phyloP scores from a whole-genome alignment of 179 eudicot species.

The Monotropa hypopitys region DNA sequence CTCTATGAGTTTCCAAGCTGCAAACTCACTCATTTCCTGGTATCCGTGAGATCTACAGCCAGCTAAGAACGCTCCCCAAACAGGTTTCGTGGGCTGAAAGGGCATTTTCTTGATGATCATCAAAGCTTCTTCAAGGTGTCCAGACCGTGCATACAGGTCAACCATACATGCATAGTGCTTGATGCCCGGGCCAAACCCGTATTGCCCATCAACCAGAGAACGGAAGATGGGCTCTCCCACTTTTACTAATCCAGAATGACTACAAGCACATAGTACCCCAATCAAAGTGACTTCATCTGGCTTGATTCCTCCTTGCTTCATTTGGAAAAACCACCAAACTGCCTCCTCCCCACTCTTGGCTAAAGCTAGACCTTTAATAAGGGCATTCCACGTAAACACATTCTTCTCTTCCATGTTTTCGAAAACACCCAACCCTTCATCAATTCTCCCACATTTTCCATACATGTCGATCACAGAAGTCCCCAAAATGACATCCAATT shows the following conservation, averaged over 20 bases:
- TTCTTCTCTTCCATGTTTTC: conserved; percentile 27
- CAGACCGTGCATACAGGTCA: conserved; percentile 35
- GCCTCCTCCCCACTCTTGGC: conserved; percentile 29
- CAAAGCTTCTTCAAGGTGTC: conserved; percentile 30
- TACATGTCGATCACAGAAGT: conserved; percentile 44
- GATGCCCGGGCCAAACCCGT: conserved; percentile 22
- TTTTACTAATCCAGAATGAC: conserved; percentile 27
- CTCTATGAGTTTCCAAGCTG: conserved; percentile 35
- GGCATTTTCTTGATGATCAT: conserved; percentile 22
- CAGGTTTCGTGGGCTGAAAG: conserved; percentile 23
- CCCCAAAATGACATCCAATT: conserved; percentile 29
- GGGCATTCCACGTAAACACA: conserved; percentile 34
- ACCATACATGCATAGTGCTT: conserved; percentile 38
- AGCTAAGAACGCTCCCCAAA: conserved; percentile 35
- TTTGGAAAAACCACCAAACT: conserved; percentile 23
- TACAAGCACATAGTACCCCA: conserved; percentile 37
- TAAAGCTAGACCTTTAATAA: conserved; percentile 29
- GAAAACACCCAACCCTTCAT: conserved; percentile 26
- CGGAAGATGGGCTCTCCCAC: conserved; percentile 23
- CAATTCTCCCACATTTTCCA: conserved; percentile 33
- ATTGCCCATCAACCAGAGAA: conserved; percentile 20
- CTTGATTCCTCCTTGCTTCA: conserved; percentile 24
- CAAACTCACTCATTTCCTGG: conserved; percentile 25
- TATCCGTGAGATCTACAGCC: conserved; percentile 30
- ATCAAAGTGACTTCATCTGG: conserved; percentile 38